Evolutionary conservation across 148 eudicot genomes (phyloP), one percentile per base, ranked within the genome.

Genomic region (Beta vulgaris): DNA sequence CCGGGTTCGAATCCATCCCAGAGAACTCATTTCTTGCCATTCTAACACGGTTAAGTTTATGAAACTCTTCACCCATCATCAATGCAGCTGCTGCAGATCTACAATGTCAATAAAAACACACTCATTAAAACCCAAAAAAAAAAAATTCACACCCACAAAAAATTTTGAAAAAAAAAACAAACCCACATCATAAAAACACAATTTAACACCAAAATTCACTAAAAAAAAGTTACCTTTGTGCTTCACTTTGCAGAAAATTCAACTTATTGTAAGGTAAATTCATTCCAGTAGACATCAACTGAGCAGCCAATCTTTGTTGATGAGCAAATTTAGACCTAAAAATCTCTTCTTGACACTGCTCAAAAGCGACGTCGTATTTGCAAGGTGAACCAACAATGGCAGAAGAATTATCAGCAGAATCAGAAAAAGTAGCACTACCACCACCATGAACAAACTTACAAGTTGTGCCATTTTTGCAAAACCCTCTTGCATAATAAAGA

Each of bases 31-130:
- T 80, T 68, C 96, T 87, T 73, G 87, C 83, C 42, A 83, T 79
- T 37, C 88, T 75, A 64, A 85, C 79, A 11, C 90, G 78, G 62
- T 84, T 84, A 55, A 89, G 74, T 75, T 85, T 87, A 68, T 84
- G 93, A 81, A 81, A 78, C 15, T 90, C 98, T 2, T 93, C 96
- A 7, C 84, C 87, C 85, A 89, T 89, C 89, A 88, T 84, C 79
- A 90, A 76, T 71, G 92, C 88, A 0, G 97, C 91, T 4, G 93
- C 85, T 15, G 85, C 83, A 48, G 91, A 93, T 89, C 96, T 93
- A 82, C 74, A 93, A 67, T 72, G 72, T 49, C 63, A 66, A 3
- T 64, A 75, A 69, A 23, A 78, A 80, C 48, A 44, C 72, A 73
- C 71, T 36, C 32, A 67, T 68, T 60, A 72, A 59, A 49, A 55